Base-by-base conservation (phyloP, 352 stramenopile species). In the Pythium phragmiticola region DNA sequence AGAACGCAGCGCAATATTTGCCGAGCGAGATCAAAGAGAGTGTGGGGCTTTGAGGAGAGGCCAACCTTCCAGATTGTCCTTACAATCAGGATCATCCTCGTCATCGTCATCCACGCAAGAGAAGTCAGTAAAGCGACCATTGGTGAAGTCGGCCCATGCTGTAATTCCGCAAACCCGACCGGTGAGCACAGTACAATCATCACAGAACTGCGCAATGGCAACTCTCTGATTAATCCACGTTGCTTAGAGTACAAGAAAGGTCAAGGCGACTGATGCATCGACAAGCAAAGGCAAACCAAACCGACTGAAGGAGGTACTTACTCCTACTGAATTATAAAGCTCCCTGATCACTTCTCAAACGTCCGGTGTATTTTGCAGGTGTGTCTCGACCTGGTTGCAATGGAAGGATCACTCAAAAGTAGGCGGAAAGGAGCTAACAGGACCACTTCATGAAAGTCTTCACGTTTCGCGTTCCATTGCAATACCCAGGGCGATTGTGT, bases 1-100 rank as follows among this genome's bases (percentile, higher is more conserved):
- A 50, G 72, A 78, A 36, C 69, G 70, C 3, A 68, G 33, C 46
- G 45, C 59, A 48, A 49, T 74, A 21, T 72, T 77, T 9, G 9
- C 39, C 6, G 37, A 12, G 13, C 37, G n/a, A 30, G 21, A 49
- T 23, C 36, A 21, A 13, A 58, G 7, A n/a, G 48, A 54, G 6
- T 7, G 28, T 23, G 34, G 23, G 28, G 9, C 26, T 36, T 19
- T 7, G 9, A 60, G n/a, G 26, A 23, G 41, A 17, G 39, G 21
- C 19, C 41, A 57, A 7, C 36, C 50, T n/a, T 30, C 46, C 6
- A 28, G 19, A 52, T 33, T 33, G 46, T 17, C 11, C 19, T 14
- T 33, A 17, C 16, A 34, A 34, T 33, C 46, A 52, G 2, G 8
- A 13, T 28, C 46, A 28, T 28, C 46, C 16, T 52, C 48, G 28